Conservation (phyloP, 805 yeast genomes). For the Maudiozyma saulgeensis region DNA sequence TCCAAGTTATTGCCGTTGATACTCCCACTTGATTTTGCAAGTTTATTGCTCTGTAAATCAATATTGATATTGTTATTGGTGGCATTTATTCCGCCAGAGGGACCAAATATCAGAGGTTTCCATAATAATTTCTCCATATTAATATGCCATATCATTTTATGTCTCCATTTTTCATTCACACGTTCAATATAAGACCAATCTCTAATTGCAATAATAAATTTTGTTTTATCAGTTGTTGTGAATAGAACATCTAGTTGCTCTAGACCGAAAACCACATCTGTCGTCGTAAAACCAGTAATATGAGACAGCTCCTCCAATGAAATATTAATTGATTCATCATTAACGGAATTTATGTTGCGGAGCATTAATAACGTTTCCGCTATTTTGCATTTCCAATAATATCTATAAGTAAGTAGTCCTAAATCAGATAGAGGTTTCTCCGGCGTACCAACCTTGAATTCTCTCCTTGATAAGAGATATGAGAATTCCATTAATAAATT, state of each 20-base stretch:
- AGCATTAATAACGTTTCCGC: constrained; percentile 32
- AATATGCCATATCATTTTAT: constrained; percentile 43
- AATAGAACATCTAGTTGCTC: constrained; percentile 62
- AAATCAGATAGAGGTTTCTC: constrained; percentile 94
- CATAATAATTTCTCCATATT: constrained; percentile 52
- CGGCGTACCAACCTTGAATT: constrained; percentile 78
- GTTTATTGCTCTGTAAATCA: constrained; percentile 3
- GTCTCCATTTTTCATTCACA: constrained; percentile 43
- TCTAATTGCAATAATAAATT: constrained; percentile 35
- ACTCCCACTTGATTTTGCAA: not conserved
- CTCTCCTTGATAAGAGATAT: constrained; percentile 65
- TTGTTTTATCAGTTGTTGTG: constrained; percentile 32
- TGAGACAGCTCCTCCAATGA: constrained; percentile 56
- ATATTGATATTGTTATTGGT: constrained; percentile 18
- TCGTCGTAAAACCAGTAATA: constrained; percentile 74
- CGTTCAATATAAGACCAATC: constrained; percentile 29
- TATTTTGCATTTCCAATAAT: constrained; percentile 71
- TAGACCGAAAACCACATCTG: constrained; percentile 79
- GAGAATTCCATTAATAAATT: constrained; percentile 82
- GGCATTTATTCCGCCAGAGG: constrained; percentile 71
- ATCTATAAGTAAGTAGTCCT: constrained; percentile 78
- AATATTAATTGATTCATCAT: constrained; percentile 14
- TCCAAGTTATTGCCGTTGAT: constrained; percentile 10
- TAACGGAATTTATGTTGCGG: not conserved
- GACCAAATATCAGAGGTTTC: constrained; percentile 79